Percentiles rank a stretch among this genome's conserved stretches.
These are phyloP conservation scores for Colletotrichum euphorbiae DNA, from an alignment of 2,329 filamentous ascomycete species.

Conservation along the genomic window DNA sequence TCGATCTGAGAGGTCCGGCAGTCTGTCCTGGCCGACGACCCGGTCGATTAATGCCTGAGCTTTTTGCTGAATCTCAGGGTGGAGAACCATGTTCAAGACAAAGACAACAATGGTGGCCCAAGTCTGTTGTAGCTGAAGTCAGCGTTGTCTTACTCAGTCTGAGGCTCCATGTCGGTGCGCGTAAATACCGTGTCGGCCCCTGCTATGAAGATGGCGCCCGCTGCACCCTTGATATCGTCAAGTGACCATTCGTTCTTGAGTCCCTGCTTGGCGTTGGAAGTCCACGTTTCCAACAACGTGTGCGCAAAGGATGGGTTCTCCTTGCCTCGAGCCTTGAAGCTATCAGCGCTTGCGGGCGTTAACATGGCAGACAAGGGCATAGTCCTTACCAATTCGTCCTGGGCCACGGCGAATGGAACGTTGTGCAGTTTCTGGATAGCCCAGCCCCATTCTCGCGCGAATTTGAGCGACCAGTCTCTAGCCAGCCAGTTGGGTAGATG, in stretches of 20 bases:
- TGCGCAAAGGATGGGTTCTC: conserved; percentile 38
- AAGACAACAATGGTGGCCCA: conserved; percentile 40
- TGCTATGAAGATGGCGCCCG: conserved; percentile 60
- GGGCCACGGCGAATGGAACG: conserved; percentile 47
- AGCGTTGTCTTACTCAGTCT: conserved; percentile 20
- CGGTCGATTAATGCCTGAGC: conserved; percentile 58
- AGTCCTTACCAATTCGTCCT: conserved; percentile 44
- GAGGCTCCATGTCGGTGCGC: neutral
- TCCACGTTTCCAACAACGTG: conserved; percentile 32
- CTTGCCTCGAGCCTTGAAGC: conserved; percentile 34
- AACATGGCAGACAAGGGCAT: conserved; percentile 22
- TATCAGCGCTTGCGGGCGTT: conserved; percentile 34
- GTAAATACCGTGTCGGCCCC: conserved; percentile 57
- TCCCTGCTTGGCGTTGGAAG: conserved; percentile 28
- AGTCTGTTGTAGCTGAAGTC: conserved; percentile 51
- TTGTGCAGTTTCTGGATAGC: conserved; percentile 50
- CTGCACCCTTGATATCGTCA: conserved; percentile 60
- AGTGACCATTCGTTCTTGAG: conserved; percentile 41
- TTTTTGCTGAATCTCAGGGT: conserved; percentile 59
- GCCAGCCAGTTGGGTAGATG: conserved; percentile 54
- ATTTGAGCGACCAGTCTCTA: conserved; percentile 48
- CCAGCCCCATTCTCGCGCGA: conserved; percentile 50
- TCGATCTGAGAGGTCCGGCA: conserved; percentile 61
- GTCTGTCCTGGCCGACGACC: conserved; percentile 56
- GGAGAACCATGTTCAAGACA: conserved; percentile 40